Conservation (phyloP, 2,329 filamentous ascomycete genomes). For the Sclerotinia borealis region DNA sequence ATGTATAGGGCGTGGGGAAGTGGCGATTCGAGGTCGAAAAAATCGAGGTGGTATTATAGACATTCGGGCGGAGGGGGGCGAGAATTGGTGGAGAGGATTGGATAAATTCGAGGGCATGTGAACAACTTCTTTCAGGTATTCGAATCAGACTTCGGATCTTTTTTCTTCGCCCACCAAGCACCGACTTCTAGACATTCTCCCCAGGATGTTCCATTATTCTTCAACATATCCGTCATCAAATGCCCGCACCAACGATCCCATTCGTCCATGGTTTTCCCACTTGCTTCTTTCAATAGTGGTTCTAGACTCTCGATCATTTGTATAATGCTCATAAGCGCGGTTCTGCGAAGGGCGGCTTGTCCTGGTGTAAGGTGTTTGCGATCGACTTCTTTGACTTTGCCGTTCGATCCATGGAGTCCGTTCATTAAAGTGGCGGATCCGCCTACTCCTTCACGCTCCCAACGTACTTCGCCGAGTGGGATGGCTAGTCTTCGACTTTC, state of each 20-base stretch:
- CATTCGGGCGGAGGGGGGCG: neutral
- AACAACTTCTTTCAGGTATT: neutral
- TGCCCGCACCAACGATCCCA: constrained; percentile 86
- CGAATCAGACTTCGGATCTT: constrained; percentile 43
- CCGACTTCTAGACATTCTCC: constrained; percentile 84
- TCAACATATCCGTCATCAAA: constrained; percentile 79
- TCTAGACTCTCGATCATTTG: constrained; percentile 83
- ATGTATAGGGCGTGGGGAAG: neutral
- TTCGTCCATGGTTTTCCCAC: constrained; percentile 82
- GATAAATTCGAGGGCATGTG: neutral
- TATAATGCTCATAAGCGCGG: constrained; percentile 74
- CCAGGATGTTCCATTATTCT: constrained; percentile 70
- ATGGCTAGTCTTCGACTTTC: constrained; percentile 77
- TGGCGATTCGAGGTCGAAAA: neutral
- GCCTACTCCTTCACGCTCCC: constrained; percentile 73
- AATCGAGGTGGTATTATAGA: neutral
- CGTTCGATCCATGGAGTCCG: constrained; percentile 39
- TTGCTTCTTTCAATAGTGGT: constrained; percentile 72
- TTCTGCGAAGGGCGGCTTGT: constrained; percentile 68
- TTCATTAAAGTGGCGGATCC: constrained; percentile 56
- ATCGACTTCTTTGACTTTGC: constrained; percentile 28
- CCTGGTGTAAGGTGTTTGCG: constrained; percentile 40
- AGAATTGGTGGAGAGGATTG: neutral
- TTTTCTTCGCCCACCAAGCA: constrained; percentile 87
- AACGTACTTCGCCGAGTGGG: constrained; percentile 75